Evolutionary conservation across 179 eudicot species (phyloP).

Genomic region (Drosera spatulata): DNA sequence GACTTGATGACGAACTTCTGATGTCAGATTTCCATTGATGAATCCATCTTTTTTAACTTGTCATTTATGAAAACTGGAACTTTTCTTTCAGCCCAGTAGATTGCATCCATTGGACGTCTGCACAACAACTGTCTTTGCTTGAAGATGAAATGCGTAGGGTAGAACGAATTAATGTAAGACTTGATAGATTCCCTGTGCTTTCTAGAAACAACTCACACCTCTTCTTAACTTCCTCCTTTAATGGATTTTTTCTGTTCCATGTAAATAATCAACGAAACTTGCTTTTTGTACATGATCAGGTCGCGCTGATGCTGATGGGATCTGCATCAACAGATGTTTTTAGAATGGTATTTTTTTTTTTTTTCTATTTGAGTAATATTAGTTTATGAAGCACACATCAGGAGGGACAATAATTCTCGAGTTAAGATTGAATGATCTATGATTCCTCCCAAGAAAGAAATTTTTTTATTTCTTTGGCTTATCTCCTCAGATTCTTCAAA

Average conservation of each 20-base stretch:
- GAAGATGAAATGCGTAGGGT: slow-evolving; percentile 99
- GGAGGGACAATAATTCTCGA: too few species aligned
- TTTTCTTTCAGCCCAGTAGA: slow-evolving; percentile 79
- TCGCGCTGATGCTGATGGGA: slow-evolving; percentile 95
- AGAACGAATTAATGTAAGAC: slow-evolving; percentile 86
- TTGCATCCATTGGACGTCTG: slow-evolving; percentile 98
- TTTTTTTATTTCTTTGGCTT: neutral
- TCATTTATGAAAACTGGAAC: neutral
- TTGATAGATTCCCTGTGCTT: neutral
- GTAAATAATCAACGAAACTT: too few species aligned
- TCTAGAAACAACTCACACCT: neutral
- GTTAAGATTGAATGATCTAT: too few species aligned
- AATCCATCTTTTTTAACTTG: neutral
- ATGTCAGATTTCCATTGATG: neutral
- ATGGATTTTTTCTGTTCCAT: too few species aligned
- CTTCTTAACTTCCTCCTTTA: too few species aligned
- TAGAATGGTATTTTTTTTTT: slow-evolving; percentile 49
- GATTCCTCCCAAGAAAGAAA: neutral
- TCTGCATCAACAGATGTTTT: slow-evolving; percentile 68
- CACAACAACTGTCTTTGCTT: slow-evolving; percentile 86
- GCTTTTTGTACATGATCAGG: slow-evolving; percentile 26
- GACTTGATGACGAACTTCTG: neutral
- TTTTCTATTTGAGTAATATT: neutral
- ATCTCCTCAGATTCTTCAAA: neutral
- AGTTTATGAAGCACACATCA: too few species aligned